Conservation (phyloP, 345 rosid species). For the Orychophragmus violaceus region DNA sequence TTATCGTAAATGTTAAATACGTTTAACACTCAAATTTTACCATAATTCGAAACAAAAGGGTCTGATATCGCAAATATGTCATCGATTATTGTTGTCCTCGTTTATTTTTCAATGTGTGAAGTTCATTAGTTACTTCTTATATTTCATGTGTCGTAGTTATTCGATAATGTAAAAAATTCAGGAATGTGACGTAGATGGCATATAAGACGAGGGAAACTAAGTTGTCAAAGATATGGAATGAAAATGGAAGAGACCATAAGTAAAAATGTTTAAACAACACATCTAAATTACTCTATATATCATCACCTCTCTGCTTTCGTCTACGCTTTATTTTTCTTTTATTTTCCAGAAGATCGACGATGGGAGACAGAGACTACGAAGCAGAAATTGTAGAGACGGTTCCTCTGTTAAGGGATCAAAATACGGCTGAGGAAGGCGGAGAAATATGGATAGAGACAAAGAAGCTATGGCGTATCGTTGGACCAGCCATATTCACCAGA, state of each 20-base stretch:
- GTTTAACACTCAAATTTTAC: too few relatives aligned
- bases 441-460: constrained; percentile 37
- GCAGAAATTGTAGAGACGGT: background rate
- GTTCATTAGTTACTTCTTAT: too few relatives aligned
- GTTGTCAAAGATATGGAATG: background rate
- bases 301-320: too few relatives aligned
- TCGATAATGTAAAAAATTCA: too few relatives aligned
- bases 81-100: too few relatives aligned
- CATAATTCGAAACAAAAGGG: too few relatives aligned
- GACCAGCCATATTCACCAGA: constrained; percentile 46
- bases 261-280: too few relatives aligned
- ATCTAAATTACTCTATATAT: too few relatives aligned
- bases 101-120: too few relatives aligned
- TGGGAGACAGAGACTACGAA: background rate
- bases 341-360: background rate
- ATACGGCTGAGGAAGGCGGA: background rate
- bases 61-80: too few relatives aligned
- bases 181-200: background rate
- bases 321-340: background rate
- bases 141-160: too few relatives aligned
- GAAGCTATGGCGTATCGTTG: constrained; percentile 48
- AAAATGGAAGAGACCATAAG: background rate
- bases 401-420: background rate
- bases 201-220: background rate
- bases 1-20: too few relatives aligned